Percentiles rank a stretch among this genome's conserved stretches.
phyloP scores from a whole-genome alignment of 495 filamentous ascomycete genomes.

The Neurospora intermedia region DNA sequence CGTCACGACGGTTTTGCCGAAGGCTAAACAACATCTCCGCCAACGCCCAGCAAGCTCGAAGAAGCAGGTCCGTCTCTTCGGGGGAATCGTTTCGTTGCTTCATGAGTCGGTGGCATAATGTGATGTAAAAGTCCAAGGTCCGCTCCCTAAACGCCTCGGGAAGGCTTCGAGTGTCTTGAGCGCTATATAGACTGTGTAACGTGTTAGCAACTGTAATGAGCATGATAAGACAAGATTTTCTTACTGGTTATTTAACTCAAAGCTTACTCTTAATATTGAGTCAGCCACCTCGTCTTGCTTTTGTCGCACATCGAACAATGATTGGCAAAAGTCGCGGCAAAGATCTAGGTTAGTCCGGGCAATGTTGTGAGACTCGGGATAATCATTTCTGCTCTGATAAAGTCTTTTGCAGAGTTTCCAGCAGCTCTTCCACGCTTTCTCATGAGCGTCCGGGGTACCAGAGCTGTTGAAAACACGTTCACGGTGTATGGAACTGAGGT shows the following conservation, averaged over 20 bases:
- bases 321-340: slow-evolving; percentile 84
- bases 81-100: slow-evolving; percentile 71
- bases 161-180: slow-evolving; percentile 66
- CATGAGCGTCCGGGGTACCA: slow-evolving; percentile 61
- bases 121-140: slow-evolving; percentile 89
- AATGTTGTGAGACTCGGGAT: slow-evolving; percentile 56
- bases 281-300: slow-evolving; percentile 66
- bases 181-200: slow-evolving; percentile 60
- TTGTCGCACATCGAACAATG: slow-evolving; percentile 72
- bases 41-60: slow-evolving; percentile 80
- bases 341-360: slow-evolving; percentile 63
- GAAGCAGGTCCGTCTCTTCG: slow-evolving; percentile 69
- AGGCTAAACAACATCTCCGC: slow-evolving; percentile 93
- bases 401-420: slow-evolving; percentile 84
- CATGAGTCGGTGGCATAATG: slow-evolving; percentile 85
- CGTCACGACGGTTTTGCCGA: slow-evolving; percentile 69
- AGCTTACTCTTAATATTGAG: slow-evolving; percentile 80
- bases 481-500: slow-evolving; percentile 73
- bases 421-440: slow-evolving; percentile 83
- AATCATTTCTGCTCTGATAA: slow-evolving; percentile 68
- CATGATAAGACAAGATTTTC: slow-evolving; percentile 1
- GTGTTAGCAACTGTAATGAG: slow-evolving; percentile 10
- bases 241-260: slow-evolving; percentile 84
- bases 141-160: slow-evolving; percentile 83
- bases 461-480: slow-evolving; percentile 62